A percentile compares a stretch with the other conserved stretches of the same genome.
phyloP scores from a whole-genome alignment of 2,329 filamentous ascomycete genomes.

The Teratosphaeria nubilosa region DNA sequence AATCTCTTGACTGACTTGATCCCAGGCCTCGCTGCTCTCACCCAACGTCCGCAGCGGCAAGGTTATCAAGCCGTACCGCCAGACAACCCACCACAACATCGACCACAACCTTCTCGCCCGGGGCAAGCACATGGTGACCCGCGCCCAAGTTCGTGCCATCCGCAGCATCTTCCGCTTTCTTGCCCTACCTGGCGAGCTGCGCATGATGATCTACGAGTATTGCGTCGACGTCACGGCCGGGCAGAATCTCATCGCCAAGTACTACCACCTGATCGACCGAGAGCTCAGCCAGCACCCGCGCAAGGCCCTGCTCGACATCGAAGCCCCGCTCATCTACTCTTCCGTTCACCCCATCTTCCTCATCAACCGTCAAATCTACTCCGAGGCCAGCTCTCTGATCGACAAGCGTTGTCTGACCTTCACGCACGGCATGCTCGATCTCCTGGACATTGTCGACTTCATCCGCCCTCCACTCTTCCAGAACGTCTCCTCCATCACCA shows the following conservation, averaged over 20 bases:
- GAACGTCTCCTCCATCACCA: conserved; percentile 44
- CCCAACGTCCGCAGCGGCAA: conserved; percentile 1
- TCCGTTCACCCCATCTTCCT: conserved; percentile 24
- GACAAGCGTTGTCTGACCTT: conserved; percentile 18
- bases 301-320: not conserved
- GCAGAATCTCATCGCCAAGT: conserved; percentile 11
- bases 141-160: conserved; percentile 8
- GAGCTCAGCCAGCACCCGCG: not conserved
- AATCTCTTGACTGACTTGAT: not conserved
- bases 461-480: conserved; percentile 14
- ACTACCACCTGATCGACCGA: conserved; percentile 11
- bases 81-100: not conserved
- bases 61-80: not conserved
- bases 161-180: conserved; percentile 18
- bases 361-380: conserved; percentile 25
- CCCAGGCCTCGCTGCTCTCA: not conserved
- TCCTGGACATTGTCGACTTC: conserved; percentile 11
- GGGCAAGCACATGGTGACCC: conserved; percentile 11
- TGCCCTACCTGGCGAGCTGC: conserved; percentile 18
- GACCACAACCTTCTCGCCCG: conserved; percentile 1
- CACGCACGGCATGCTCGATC: conserved; percentile 19
- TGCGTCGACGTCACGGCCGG: conserved; percentile 8
- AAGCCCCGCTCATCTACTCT: conserved; percentile 5
- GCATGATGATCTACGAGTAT: conserved; percentile 17
- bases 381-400: conserved; percentile 21